phyloP scores from a whole-genome alignment of 2,329 filamentous ascomycete genomes.

The Colletotrichum agaves region DNA sequence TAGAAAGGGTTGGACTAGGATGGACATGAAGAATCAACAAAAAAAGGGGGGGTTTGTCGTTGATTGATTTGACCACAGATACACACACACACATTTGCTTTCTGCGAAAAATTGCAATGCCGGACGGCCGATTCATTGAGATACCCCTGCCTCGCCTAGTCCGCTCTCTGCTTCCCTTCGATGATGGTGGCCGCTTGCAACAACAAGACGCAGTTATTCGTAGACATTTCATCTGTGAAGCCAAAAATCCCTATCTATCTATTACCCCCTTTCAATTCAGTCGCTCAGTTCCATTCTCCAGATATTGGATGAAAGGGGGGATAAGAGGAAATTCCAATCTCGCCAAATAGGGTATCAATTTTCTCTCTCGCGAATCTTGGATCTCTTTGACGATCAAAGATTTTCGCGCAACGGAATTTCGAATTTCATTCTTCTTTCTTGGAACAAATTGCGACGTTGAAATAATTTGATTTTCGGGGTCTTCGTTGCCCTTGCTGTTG shows the following conservation, averaged over 20 bases:
- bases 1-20: constrained; percentile 8
- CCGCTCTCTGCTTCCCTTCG: neutral
- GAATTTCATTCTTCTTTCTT: neutral
- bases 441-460: constrained; percentile 1
- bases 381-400: constrained; percentile 3
- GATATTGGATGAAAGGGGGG: neutral
- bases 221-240: neutral
- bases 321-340: constrained; percentile 6
- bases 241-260: no score
- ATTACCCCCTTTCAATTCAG: neutral
- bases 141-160: neutral
- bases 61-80: constrained; percentile 5
- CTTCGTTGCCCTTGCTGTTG: constrained; percentile 12
- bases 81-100: neutral
- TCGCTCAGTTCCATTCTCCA: neutral
- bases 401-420: neutral
- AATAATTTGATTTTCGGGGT: neutral
- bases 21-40: constrained; percentile 9
- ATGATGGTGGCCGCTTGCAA: neutral
- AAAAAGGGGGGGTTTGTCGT: neutral
- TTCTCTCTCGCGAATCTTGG: constrained; percentile 1
- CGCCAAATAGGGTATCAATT: constrained; percentile 13
- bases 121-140: constrained; percentile 10
- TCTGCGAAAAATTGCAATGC: constrained; percentile 21
- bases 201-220: neutral